Evolutionary conservation across 2,329 filamentous ascomycete genomes (phyloP), one percentile per base, ranked within the genome.

Genomic region (Ceratocystis smalleyi): DNA sequence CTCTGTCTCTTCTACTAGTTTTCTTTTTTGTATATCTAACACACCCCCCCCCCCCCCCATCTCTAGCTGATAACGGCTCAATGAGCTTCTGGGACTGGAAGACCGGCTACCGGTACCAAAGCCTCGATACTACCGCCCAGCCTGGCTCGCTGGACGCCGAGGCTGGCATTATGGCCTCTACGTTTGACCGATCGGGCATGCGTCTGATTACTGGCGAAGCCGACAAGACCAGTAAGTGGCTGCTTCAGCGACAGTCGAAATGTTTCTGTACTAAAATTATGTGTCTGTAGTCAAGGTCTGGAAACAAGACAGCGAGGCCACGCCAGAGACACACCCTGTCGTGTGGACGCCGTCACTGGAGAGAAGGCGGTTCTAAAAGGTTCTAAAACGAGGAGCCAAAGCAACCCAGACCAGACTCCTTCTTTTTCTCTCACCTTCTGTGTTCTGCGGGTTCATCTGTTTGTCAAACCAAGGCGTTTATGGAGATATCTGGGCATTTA

Each of bases 1-100:
- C 19, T n/a, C 2, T 19, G 2, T 49, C 2, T 59, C 30, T 30
- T 1, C 8, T 5, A 24, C 40, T 7, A 27, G 22, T 17, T 43
- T 40, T 5, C 43, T n/a, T 40, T 3, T 35, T 1, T 15, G 3
- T 40, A 19, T 15, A 4, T 22, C 32, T 17, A 60, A 59, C 57
- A 61, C 1, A 24, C 43, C 3, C 19, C 10, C 64, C 22, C 8
- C n/a, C 24, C 4, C 22, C 12, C n/a, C n/a, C n/a, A n/a, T n/a
- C n/a, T 65, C 19, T 61, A 77, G 76, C 86, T 59, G 94, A 99
- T 72, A 96, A 99, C 70, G 94, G 95, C 49, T 95, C 89, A 43
- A 94, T 97, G 79, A 89, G 85, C 69, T 99, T 99, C 78, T 99
- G 91, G 88, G 95, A 99, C 74, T 99, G 94, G 94, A 97, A 97